Base-by-base conservation (phyloP, 2,329 filamentous ascomycete genomes). In the Fusarium napiforme region DNA sequence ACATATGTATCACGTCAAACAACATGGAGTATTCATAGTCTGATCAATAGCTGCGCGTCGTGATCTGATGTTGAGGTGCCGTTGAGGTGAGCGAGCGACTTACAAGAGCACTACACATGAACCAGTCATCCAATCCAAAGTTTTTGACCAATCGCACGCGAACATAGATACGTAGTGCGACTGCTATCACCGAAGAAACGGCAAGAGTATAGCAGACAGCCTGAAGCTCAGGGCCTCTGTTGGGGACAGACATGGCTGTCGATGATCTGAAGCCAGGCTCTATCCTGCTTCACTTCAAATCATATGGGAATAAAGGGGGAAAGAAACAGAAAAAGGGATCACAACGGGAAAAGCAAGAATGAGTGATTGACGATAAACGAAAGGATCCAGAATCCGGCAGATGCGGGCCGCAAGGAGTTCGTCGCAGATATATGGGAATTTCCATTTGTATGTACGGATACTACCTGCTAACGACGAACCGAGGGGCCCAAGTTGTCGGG, bases 51-150 rank as follows among this genome's bases (percentile, higher is more conserved):
- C 26, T 26, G 23, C 19, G 21, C 12, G 32, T 30, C 23, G 23
- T 28, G 32, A 47, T 30, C 9, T 30, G 26, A 28, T 50, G 56
- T 50, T 36, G 30, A 21, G 8, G 19, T 16, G 36, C 18, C 23
- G 10, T 14, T 14, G 28, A 37, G 39, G 16, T 21, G 19, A 23
- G 15, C 7, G 18, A 58, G 15, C 18, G 18, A 58, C 74, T 71
- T 56, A 82, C 82, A 62, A 80, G 73, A 36, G 83, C 83, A 40
- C 73, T 62, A 1, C 79, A 52, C 83, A 85, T 85, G 58, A 81
- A 75, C 78, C 79, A 83, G 68, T 84, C 83, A 65, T 84, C 83
- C 14, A 78, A 57, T 2, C 82, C 83, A 72, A 84, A 84, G 39
- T 78, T 80, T 70, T 79, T 82, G 39, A 84, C 79, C 18, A 84